Percentiles rank a stretch among this genome's conserved stretches.
These are phyloP conservation scores for Penicillium nordicum DNA, from an alignment of 2,329 filamentous ascomycete genomes.

Conservation along the genomic window DNA sequence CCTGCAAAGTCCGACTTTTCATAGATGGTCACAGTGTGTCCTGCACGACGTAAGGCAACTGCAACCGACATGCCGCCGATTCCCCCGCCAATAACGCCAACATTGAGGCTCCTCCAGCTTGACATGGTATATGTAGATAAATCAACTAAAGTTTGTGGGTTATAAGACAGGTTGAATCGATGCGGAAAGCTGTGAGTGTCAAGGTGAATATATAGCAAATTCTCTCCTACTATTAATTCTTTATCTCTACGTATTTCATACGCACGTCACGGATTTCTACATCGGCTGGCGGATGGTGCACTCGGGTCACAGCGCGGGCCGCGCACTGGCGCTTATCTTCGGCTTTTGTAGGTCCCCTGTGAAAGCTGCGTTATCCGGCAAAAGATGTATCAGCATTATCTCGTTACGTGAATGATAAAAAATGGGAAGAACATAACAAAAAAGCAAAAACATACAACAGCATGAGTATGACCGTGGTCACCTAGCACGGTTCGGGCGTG, in stretches of 20 bases:
- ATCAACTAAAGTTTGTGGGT: background rate
- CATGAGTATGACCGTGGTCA: too few relatives aligned
- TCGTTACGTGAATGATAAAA: too few relatives aligned
- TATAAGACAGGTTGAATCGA: background rate
- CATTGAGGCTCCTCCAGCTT: slow-evolving; percentile 46
- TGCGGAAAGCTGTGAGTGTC: background rate
- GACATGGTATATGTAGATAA: slow-evolving; percentile 11
- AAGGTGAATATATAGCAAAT: background rate
- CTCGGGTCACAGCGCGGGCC: slow-evolving; percentile 13
- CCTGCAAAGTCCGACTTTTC: slow-evolving; percentile 64
- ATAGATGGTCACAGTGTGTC: slow-evolving; percentile 60
- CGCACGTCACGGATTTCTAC: background rate
- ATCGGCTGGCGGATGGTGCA: slow-evolving; percentile 16
- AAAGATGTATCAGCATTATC: too few relatives aligned
- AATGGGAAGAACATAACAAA: too few relatives aligned
- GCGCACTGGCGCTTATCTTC: slow-evolving; percentile 13
- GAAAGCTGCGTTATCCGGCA: background rate
- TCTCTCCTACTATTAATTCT: too few relatives aligned
- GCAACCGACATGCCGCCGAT: slow-evolving; percentile 53
- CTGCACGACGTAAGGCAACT: slow-evolving; percentile 52
- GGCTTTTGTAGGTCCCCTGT: background rate
- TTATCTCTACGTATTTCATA: background rate
- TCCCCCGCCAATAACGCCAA: slow-evolving; percentile 51
- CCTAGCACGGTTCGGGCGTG: too few relatives aligned
- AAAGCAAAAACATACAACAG: too few relatives aligned